Evolutionary conservation across 2,329 filamentous ascomycete genomes (phyloP).

Genomic region (Ophidiomyces ophidiicola): DNA sequence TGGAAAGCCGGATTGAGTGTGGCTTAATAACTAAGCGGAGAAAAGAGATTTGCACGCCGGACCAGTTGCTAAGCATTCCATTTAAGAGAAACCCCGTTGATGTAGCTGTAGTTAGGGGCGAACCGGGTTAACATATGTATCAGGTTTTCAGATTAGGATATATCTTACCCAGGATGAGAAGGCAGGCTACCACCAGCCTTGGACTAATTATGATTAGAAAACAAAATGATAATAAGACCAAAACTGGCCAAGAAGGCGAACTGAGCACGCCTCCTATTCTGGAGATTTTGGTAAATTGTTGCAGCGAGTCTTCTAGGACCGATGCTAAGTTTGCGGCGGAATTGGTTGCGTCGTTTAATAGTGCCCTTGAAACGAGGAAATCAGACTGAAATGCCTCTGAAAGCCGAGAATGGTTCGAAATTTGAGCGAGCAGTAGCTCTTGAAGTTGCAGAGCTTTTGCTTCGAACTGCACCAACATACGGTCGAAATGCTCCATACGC

Average conservation of each 20-base stretch:
- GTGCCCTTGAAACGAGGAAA: constrained; percentile 15
- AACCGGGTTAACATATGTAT: neutral
- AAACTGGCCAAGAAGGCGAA: constrained; percentile 10
- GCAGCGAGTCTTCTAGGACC: constrained; percentile 16
- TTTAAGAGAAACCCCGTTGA: neutral
- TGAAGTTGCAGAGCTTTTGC: constrained; percentile 24
- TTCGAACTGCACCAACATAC: constrained; percentile 25
- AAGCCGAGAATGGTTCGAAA: constrained; percentile 20
- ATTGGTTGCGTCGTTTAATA: constrained; percentile 18
- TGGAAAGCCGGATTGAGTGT: neutral
- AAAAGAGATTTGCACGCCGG: neutral
- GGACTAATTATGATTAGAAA: constrained; percentile 7
- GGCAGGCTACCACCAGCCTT: neutral
- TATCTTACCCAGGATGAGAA: constrained; percentile 7
- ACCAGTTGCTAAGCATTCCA: neutral
- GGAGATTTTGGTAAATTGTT: constrained; percentile 15
- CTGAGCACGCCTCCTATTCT: constrained; percentile 12
- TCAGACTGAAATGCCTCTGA: constrained; percentile 17
- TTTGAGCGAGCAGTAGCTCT: constrained; percentile 26
- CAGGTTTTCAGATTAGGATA: neutral
- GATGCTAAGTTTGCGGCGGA: constrained; percentile 18
- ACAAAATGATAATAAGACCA: constrained; percentile 8
- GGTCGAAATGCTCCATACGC: constrained; percentile 27
- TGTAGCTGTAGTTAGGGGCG: neutral
- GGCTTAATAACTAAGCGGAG: neutral